Conservation (phyloP, 225 moss, liverwort and hornwort genomes). For the Sphagnum tenellum region DNA sequence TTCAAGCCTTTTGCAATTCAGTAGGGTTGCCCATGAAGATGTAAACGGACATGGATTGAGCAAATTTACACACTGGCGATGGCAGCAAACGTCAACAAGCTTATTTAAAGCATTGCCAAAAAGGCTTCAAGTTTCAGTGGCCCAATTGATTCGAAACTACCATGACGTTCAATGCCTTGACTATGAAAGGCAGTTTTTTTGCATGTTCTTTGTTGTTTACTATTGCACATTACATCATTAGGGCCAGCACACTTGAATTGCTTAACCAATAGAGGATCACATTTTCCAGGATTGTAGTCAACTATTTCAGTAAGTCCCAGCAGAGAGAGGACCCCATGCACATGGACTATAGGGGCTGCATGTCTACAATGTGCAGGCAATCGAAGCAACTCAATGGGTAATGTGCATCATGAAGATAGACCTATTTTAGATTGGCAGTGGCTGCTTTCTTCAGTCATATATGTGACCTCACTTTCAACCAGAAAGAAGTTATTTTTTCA, state of each 20-base stretch:
- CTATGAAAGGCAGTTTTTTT: background rate
- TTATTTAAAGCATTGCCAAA: slow-evolving; percentile 14
- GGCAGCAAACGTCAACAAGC: slow-evolving; percentile 13
- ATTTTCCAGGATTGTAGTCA: too few species aligned
- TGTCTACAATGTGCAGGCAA: slow-evolving; percentile 10
- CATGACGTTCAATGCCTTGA: background rate
- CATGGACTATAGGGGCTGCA: background rate
- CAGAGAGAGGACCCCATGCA: too few species aligned
- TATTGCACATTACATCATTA: too few species aligned
- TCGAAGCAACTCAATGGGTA: slow-evolving; percentile 9
- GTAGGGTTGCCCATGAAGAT: slow-evolving; percentile 7
- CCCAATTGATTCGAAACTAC: slow-evolving; percentile 8
- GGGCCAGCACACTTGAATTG: too few species aligned
- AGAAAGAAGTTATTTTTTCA: too few species aligned
- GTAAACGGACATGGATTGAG: slow-evolving; percentile 2
- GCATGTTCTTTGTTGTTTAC: too few species aligned
- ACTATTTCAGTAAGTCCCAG: too few species aligned
- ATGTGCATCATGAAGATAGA: slow-evolving; percentile 21
- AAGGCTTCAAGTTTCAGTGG: slow-evolving; percentile 15
- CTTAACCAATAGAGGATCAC: too few species aligned
- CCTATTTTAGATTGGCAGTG: slow-evolving; percentile 15
- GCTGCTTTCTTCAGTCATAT: slow-evolving; percentile 20
- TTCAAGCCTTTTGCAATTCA: slow-evolving; percentile 11
- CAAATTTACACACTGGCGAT: slow-evolving; percentile 7
- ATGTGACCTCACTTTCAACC: too few species aligned